Percentiles rank a stretch among this genome's conserved stretches.
These are phyloP conservation scores for Basipetospora sp. DNA, from an alignment of 2,329 filamentous ascomycete genomes.

Conservation along the genomic window DNA sequence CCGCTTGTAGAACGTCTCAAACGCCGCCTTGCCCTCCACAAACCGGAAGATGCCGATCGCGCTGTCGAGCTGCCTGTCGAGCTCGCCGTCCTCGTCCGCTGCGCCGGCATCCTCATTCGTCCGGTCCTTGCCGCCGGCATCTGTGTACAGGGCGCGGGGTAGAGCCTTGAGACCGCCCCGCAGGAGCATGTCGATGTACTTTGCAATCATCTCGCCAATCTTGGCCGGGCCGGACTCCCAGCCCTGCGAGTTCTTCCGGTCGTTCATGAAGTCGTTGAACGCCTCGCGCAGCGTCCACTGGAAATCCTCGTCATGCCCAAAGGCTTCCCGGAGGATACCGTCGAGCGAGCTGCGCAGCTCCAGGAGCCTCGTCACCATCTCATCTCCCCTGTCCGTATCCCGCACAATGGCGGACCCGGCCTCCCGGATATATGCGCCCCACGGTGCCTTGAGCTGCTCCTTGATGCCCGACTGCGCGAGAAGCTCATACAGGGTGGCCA, in stretches of 20 bases:
- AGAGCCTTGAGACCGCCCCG: slow-evolving; percentile 76
- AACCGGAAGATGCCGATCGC: slow-evolving; percentile 91
- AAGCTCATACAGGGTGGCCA: slow-evolving; percentile 65
- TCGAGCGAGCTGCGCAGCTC: slow-evolving; percentile 70
- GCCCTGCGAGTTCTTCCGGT: slow-evolving; percentile 55
- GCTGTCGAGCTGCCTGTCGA: slow-evolving; percentile 83
- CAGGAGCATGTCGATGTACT: slow-evolving; percentile 81
- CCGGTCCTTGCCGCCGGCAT: slow-evolving; percentile 43
- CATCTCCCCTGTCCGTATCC: slow-evolving; percentile 60
- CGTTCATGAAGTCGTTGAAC: slow-evolving; percentile 86
- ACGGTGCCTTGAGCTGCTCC: slow-evolving; percentile 53
- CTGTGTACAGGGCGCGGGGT: slow-evolving; percentile 51
- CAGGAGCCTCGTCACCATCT: slow-evolving; percentile 76
- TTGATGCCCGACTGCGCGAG: slow-evolving; percentile 59
- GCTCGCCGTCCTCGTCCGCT: slow-evolving; percentile 77
- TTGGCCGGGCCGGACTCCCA: slow-evolving; percentile 80
- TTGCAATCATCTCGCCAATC: slow-evolving; percentile 96
- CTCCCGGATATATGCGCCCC: slow-evolving; percentile 62
- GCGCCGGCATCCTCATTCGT: slow-evolving; percentile 27
- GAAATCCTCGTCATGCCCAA: slow-evolving; percentile 62
- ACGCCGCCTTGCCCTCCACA: slow-evolving; percentile 91
- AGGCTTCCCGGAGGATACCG: slow-evolving; percentile 59
- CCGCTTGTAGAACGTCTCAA: slow-evolving; percentile 98
- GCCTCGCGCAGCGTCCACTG: slow-evolving; percentile 67
- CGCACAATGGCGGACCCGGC: slow-evolving; percentile 66